A percentile compares a stretch with the other conserved stretches of the same genome.
Conservation (phyloP, 495 filamentous ascomycete species). For the Podospora fimiseda region DNA sequence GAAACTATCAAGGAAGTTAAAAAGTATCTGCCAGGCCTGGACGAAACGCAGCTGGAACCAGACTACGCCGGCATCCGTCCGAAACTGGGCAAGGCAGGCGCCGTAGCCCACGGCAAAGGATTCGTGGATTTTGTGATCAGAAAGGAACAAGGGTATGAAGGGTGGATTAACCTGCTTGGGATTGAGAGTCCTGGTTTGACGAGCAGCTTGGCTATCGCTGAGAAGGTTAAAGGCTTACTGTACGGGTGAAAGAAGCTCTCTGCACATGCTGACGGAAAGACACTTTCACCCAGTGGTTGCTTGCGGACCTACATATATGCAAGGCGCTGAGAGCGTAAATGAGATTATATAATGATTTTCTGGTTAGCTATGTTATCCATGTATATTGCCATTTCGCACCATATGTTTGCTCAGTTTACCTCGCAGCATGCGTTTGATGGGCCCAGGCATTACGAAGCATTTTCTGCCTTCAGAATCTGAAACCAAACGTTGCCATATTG, state of each 20-base stretch:
- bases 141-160: slow-evolving; percentile 71
- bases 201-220: slow-evolving; percentile 79
- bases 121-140: slow-evolving; percentile 84
- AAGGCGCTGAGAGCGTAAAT: no score
- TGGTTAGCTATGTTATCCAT: no score
- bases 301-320: no score
- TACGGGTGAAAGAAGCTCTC: slow-evolving; percentile 48
- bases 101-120: slow-evolving; percentile 48
- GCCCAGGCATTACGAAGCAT: no score
- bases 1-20: slow-evolving; percentile 67
- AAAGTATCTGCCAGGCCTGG: slow-evolving; percentile 69
- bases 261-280: no score
- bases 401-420: no score
- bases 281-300: no score
- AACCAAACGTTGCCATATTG: no score
- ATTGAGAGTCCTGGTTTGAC: slow-evolving; percentile 96
- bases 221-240: slow-evolving; percentile 69
- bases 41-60: slow-evolving; percentile 57
- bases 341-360: no score
- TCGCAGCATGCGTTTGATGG: no score
- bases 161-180: slow-evolving; percentile 88
- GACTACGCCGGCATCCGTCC: slow-evolving; percentile 92
- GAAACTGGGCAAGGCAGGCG: slow-evolving; percentile 63
- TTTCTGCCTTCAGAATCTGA: no score
- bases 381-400: no score